These are phyloP conservation scores for Globisporangium apiculatum DNA, from an alignment of 352 stramenopile species.

Conservation along the genomic window DNA sequence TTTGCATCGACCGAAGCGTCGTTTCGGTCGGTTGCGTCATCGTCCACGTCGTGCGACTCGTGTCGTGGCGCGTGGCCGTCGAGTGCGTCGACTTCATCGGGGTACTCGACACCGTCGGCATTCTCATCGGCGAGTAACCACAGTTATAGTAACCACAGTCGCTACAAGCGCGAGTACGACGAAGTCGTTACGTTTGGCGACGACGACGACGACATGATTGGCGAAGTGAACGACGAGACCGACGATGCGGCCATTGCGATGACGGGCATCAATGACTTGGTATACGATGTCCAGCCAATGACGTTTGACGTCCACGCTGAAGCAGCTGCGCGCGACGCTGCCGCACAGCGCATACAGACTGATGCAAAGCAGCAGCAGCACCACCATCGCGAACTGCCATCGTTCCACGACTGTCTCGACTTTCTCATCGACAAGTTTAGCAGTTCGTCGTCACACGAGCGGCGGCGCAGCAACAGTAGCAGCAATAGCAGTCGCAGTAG, in stretches of 20 bases:
- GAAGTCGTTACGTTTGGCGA: slow-evolving; percentile 9
- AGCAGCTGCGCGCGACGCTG: slow-evolving; percentile 1
- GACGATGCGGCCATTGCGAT: neutral
- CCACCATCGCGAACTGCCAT: slow-evolving; percentile 8
- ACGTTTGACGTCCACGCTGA: slow-evolving; percentile 6
- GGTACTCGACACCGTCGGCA: neutral
- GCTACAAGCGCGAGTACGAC: slow-evolving; percentile 4
- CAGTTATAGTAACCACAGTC: neutral
- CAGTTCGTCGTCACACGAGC: slow-evolving; percentile 1
- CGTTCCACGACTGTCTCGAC: slow-evolving; percentile 12
- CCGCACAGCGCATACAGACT: neutral
- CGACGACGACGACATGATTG: slow-evolving; percentile 2
- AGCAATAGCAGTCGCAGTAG: neutral
- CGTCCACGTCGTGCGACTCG: slow-evolving; percentile 3
- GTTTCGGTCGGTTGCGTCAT: neutral
- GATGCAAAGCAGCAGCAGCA: neutral
- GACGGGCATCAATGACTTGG: neutral
- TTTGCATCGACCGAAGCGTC: slow-evolving; percentile 1
- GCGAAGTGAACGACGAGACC: slow-evolving; percentile 1
- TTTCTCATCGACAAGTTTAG: slow-evolving; percentile 14
- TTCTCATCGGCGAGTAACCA: neutral
- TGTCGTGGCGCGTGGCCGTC: neutral
- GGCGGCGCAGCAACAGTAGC: neutral
- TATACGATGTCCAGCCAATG: neutral
- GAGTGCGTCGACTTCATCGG: neutral